These are phyloP conservation scores for Vickermania ingenoplastis DNA, from an alignment of 208 protist species.

Conservation along the genomic window DNA sequence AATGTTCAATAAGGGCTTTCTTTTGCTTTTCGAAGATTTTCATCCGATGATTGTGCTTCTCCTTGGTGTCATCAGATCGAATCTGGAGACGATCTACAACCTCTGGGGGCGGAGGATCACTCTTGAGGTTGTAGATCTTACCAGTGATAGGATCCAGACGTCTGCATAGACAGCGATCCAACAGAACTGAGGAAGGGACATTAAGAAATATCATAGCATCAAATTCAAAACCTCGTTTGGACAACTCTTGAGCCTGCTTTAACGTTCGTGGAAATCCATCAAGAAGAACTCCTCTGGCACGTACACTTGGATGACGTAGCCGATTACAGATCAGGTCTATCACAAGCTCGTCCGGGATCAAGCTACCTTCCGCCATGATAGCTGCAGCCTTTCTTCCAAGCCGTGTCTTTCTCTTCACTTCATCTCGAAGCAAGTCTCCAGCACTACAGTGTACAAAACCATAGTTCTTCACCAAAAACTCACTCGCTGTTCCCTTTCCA, in stretches of 20 bases:
- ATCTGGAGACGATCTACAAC: conserved; percentile 63
- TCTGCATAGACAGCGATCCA: conserved; percentile 46
- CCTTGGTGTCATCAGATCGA: conserved; percentile 70
- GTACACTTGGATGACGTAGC: conserved; percentile 19
- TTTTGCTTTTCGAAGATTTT: conserved; percentile 59
- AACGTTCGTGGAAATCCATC: conserved; percentile 92
- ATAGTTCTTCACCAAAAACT: conserved; percentile 78
- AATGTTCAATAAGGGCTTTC: conserved; percentile 39
- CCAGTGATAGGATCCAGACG: conserved; percentile 68
- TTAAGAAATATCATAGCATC: conserved; percentile 69
- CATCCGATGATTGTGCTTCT: conserved; percentile 69
- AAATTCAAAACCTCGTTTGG: conserved; percentile 37
- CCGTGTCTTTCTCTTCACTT: conserved; percentile 50
- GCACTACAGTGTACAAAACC: conserved; percentile 78
- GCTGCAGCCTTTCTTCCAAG: conserved; percentile 37
- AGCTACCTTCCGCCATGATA: conserved; percentile 59
- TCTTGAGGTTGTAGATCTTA: conserved; percentile 67
- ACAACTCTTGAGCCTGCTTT: conserved; percentile 72
- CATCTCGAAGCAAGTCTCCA: conserved; percentile 87
- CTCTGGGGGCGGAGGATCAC: conserved; percentile 53
- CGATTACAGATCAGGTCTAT: conserved; percentile 56
- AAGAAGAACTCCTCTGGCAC: conserved; percentile 66
- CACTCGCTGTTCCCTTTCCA: conserved; percentile 76
- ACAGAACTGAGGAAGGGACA: conserved; percentile 32
- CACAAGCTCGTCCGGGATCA: conserved; percentile 79